A percentile compares a stretch with the other conserved stretches of the same genome.
Conservation (phyloP, 1,139 yeast species). For the Geotrichum klebahnii region DNA sequence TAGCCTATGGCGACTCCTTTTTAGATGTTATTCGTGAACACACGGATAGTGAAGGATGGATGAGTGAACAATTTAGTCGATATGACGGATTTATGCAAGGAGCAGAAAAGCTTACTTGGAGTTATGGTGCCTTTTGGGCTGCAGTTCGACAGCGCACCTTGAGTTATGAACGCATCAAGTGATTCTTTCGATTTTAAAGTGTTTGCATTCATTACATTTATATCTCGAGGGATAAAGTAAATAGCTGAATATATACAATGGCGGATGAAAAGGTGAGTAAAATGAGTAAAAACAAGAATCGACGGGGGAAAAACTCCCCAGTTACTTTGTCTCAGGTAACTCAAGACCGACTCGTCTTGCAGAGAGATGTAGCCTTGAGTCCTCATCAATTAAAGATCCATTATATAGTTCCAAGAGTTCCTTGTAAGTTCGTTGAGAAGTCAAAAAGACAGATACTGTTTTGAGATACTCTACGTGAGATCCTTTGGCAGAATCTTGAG, state of each 20-base stretch:
- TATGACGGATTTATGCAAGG: constrained; percentile 84
- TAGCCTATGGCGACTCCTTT: constrained; percentile 67
- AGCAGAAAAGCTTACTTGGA: constrained; percentile 85
- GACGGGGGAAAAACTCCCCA: neutral
- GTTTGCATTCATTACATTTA: constrained; percentile 2
- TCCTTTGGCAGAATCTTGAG: neutral
- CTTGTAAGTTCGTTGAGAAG: constrained; percentile 70
- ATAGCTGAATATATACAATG: constrained; percentile 7
- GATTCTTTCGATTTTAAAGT: neutral
- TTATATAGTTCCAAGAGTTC: constrained; percentile 81
- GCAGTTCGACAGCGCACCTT: constrained; percentile 46
- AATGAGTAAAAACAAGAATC: neutral
- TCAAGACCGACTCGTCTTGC: constrained; percentile 83
- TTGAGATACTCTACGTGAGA: constrained; percentile 39
- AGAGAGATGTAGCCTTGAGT: constrained; percentile 70
- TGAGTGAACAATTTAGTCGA: constrained; percentile 86
- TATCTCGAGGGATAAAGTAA: neutral
- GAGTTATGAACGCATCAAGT: constrained; percentile 2
- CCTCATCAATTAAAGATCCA: constrained; percentile 71
- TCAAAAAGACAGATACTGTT: constrained; percentile 55
- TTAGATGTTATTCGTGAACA: constrained; percentile 68
- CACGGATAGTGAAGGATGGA: constrained; percentile 64
- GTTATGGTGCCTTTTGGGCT: constrained; percentile 75
- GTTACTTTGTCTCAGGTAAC: constrained; percentile 42
- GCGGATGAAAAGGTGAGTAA: neutral